Percentiles rank a stretch among this genome's conserved stretches.
Conservation (phyloP, 805 yeast genomes). For the Suhomyces prunicola region DNA sequence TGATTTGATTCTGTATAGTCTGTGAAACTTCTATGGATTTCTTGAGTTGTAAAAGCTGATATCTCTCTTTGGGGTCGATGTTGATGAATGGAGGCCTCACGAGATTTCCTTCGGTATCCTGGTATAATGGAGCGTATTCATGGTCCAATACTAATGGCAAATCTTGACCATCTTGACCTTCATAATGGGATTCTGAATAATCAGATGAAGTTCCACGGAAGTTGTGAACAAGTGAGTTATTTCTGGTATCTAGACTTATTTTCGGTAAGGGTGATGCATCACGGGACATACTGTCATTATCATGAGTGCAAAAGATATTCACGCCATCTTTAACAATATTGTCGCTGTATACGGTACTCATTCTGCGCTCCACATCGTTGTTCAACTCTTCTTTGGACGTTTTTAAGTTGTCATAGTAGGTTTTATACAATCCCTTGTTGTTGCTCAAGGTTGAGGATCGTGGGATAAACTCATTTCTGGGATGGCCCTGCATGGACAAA, state of each 20-base stretch:
- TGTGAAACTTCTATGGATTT: slow-evolving; percentile 36
- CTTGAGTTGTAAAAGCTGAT: slow-evolving; percentile 39
- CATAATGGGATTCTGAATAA: background rate
- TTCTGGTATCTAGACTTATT: background rate
- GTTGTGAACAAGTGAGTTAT: too few relatives aligned
- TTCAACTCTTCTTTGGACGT: slow-evolving; percentile 16
- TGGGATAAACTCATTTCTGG: slow-evolving; percentile 18
- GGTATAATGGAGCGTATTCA: slow-evolving; percentile 33
- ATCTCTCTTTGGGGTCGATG: slow-evolving; percentile 42
- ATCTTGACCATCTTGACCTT: background rate
- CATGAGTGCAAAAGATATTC: background rate
- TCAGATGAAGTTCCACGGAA: background rate
- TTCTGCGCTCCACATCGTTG: slow-evolving; percentile 29
- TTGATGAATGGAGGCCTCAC: slow-evolving; percentile 45
- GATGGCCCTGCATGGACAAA: slow-evolving; percentile 22
- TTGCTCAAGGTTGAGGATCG: slow-evolving; percentile 20
- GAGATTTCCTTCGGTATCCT: slow-evolving; percentile 36
- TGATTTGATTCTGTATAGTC: slow-evolving; percentile 29
- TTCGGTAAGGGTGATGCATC: slow-evolving; percentile 5
- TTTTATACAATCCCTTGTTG: slow-evolving; percentile 17
- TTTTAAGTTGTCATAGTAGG: slow-evolving; percentile 16
- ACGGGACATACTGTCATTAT: background rate
- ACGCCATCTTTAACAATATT: slow-evolving; percentile 13
- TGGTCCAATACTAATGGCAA: slow-evolving; percentile 23
- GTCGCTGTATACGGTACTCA: slow-evolving; percentile 19